Evolutionary conservation across 495 filamentous ascomycete genomes (phyloP).

Genomic region (Amphirosellinia nigrospora): DNA sequence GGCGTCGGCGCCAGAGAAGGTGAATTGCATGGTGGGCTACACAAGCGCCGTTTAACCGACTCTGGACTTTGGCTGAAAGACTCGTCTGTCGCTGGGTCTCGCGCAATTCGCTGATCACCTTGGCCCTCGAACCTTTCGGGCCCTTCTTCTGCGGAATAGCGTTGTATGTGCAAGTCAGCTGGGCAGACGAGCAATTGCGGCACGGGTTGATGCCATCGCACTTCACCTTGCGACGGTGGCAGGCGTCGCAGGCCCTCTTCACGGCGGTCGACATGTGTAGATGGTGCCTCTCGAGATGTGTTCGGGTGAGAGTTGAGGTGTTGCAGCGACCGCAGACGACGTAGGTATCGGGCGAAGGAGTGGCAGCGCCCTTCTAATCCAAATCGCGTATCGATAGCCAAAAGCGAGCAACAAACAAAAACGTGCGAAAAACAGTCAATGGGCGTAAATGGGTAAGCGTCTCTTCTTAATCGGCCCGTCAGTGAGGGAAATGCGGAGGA

Average conservation of each 20-base stretch:
- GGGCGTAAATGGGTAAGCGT: slow-evolving; percentile 38
- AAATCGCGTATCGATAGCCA: slow-evolving; percentile 29
- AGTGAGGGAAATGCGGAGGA: slow-evolving; percentile 41
- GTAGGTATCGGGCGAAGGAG: neutral
- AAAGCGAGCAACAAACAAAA: slow-evolving; percentile 25
- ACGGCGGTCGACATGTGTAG: slow-evolving; percentile 58
- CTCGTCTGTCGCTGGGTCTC: slow-evolving; percentile 68
- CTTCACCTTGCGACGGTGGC: slow-evolving; percentile 83
- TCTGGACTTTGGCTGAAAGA: slow-evolving; percentile 56
- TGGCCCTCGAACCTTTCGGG: slow-evolving; percentile 80
- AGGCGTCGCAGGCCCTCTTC: slow-evolving; percentile 80
- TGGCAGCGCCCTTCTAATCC: slow-evolving; percentile 18
- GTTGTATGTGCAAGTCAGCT: slow-evolving; percentile 78
- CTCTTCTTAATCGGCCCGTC: slow-evolving; percentile 42
- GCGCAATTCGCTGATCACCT: slow-evolving; percentile 78
- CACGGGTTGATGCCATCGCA: slow-evolving; percentile 76
- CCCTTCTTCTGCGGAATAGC: slow-evolving; percentile 88
- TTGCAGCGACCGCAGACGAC: neutral
- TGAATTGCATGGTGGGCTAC: slow-evolving; percentile 49
- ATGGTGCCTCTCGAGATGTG: slow-evolving; percentile 11
- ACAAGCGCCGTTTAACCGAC: slow-evolving; percentile 51
- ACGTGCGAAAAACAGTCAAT: slow-evolving; percentile 27
- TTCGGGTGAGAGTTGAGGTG: slow-evolving; percentile 13
- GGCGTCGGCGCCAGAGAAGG: slow-evolving; percentile 57
- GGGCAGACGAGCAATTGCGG: slow-evolving; percentile 70